phyloP scores from a whole-genome alignment of 352 stramenopile species.

The Elongisporangium anandrum region DNA sequence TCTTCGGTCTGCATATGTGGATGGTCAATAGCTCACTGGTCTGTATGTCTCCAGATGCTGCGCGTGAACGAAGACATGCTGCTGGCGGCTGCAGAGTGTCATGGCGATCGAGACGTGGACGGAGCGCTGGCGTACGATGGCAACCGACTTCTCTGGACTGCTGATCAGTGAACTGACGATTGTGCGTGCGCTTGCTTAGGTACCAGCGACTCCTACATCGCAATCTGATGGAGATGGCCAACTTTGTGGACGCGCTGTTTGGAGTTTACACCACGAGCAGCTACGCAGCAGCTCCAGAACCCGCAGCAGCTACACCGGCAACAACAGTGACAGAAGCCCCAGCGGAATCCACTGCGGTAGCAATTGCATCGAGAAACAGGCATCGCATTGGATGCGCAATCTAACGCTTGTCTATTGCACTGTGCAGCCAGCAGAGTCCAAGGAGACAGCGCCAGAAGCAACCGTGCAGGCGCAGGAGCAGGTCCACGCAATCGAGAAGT shows the following conservation, averaged over 20 bases:
- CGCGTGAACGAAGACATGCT: conserved; percentile 74
- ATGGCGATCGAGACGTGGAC: conserved; percentile 44
- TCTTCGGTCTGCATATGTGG: background rate
- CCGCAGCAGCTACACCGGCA: background rate
- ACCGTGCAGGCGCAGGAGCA: conserved; percentile 1
- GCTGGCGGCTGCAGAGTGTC: conserved; percentile 47
- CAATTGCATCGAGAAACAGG: background rate
- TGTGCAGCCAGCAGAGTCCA: background rate
- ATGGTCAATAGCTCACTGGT: background rate
- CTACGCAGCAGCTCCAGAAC: background rate
- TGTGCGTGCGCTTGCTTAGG: conserved; percentile 11
- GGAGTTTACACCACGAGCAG: conserved; percentile 54
- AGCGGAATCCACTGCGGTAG: background rate
- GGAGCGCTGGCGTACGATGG: conserved; percentile 45
- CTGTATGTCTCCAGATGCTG: conserved; percentile 46
- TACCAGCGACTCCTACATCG: conserved; percentile 73
- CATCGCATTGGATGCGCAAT: background rate
- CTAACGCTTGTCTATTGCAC: background rate
- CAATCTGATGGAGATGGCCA: conserved; percentile 77
- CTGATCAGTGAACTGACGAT: background rate
- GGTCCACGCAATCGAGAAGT: conserved; percentile 8
- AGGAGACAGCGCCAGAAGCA: background rate
- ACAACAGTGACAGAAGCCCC: background rate
- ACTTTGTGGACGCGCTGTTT: conserved; percentile 75
- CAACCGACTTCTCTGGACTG: background rate